Base-by-base conservation (phyloP, 306 rosid genomes). In the Abrus pulchellus region DNA sequence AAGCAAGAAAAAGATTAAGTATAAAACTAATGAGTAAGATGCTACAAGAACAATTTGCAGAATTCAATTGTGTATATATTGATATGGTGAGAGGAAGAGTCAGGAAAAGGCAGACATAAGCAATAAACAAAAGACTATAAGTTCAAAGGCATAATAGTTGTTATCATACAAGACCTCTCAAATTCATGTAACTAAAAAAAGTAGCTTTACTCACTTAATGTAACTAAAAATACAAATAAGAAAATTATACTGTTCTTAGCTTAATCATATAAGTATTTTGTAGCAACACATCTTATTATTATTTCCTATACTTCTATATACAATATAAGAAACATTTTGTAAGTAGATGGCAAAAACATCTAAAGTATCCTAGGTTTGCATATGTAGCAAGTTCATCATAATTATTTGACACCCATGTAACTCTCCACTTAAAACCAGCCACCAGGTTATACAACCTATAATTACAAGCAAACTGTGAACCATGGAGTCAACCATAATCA, bases 131-230 rank as follows among this genome's bases (percentile, higher is more conserved):
- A 71, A 30, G 13, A 71, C 36, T 33, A 43, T 64, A 76, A 75
- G 75, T 80, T 68, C 20, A 20, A 20, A 20, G 20, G 20, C 20
- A 20, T 36, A 57, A 78, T 48, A 82, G 77, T 71, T 61, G 73
- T 57, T 69, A 85, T 77, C 82, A 33, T 32, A 67, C 68, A 34
- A 40, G 10, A 3, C 38, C 50, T 61, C 45, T 64, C 79, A 53
- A 80, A 61, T 48, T 85, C 92, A 90, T 89, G 96, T 90, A 96
- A 89, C 71, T 77, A 57, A 4, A 65, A 57, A 66, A 11, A 36
- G 5, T 29, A 40, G 50, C 82, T 57, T 48, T 48, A 40, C 29
- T 74, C 56, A 66, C 54, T 45, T 64, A 0, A 0, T 32, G 10
- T 13, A 57, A 7, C 28, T 57, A 45, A 62, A 59, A 7, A 28